Percentiles rank a stretch among this genome's conserved stretches.
Evolutionary conservation across 192 early-diverging fungal species (phyloP).

Genomic region (Endogone sp.): DNA sequence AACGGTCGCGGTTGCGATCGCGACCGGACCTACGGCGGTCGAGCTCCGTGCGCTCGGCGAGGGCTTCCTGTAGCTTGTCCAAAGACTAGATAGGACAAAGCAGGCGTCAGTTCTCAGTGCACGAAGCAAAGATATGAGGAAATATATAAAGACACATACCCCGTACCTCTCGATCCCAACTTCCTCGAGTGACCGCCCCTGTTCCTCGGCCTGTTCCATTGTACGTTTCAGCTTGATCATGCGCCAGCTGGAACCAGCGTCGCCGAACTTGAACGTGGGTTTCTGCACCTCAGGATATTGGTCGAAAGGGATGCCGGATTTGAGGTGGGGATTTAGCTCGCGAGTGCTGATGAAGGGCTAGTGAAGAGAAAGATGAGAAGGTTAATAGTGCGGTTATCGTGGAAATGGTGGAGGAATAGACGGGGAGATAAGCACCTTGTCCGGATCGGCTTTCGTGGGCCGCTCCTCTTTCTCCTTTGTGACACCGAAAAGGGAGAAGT

Average conservation of each 20-base stretch:
- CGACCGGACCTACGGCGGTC: conserved; percentile 33
- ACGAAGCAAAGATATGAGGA: not conserved
- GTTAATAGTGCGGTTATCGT: not conserved
- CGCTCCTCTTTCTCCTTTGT: conserved; percentile 32
- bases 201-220: conserved; percentile 65
- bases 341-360: conserved; percentile 35
- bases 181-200: conserved; percentile 53
- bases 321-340: conserved; percentile 39
- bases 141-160: conserved; percentile 27
- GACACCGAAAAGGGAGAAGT: conserved; percentile 37
- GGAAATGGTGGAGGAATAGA: not conserved
- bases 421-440: conserved; percentile 21
- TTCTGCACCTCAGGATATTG: conserved; percentile 35
- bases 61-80: conserved; percentile 59
- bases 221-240: conserved; percentile 75
- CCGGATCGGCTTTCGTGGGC: conserved; percentile 36
- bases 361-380: not conserved
- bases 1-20: conserved; percentile 8
- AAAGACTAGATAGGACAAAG: too few relatives aligned
- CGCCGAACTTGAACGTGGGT: conserved; percentile 35
- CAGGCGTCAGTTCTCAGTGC: too few relatives aligned
- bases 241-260: conserved; percentile 64
- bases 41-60: conserved; percentile 60
- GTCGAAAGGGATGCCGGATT: conserved; percentile 34
- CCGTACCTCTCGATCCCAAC: conserved; percentile 73